Percentiles rank a stretch among this genome's conserved stretches.
Conservation (phyloP, 1,284 basidiomycete species). For the Naganishia cerealis region DNA sequence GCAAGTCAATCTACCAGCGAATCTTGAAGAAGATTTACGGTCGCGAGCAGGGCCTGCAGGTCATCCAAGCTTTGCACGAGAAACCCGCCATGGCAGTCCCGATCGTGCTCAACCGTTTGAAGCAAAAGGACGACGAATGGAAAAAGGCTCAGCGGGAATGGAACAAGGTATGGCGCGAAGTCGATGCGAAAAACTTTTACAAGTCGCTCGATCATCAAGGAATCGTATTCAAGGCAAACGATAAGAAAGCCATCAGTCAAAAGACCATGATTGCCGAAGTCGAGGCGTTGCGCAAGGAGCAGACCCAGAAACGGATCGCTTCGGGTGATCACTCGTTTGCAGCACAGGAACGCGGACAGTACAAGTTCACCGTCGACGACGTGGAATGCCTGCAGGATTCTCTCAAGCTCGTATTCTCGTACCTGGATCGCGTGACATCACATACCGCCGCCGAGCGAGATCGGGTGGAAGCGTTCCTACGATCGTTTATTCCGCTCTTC, state of each 20-base stretch:
- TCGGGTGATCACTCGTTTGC: conserved; percentile 66
- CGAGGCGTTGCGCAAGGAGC: conserved; percentile 72
- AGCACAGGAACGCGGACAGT: conserved; percentile 61
- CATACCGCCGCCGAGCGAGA: conserved; percentile 74
- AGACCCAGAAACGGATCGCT: conserved; percentile 70
- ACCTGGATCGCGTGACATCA: conserved; percentile 78
- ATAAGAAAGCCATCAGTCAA: conserved; percentile 91
- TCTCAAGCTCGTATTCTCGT: conserved; percentile 84
- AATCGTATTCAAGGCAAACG: conserved; percentile 87
- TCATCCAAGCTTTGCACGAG: conserved; percentile 89
- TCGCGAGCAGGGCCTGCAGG: conserved; percentile 70
- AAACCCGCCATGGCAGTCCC: conserved; percentile 86
- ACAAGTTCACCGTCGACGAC: conserved; percentile 78
- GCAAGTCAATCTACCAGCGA: conserved; percentile 86
- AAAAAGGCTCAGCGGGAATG: conserved; percentile 89
- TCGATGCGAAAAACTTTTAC: conserved; percentile 95
- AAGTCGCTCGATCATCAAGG: conserved; percentile 96
- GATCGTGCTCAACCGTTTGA: conserved; percentile 84
- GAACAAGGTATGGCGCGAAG: conserved; percentile 95
- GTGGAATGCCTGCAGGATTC: conserved; percentile 79
- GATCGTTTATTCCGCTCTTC: conserved; percentile 78
- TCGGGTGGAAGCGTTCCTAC: conserved; percentile 79
- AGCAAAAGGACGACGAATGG: conserved; percentile 98
- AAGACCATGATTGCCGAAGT: conserved; percentile 88
- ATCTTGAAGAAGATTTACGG: conserved; percentile 96